A percentile compares a stretch with the other conserved stretches of the same genome.
Evolutionary conservation across 805 yeast species (phyloP).

Genomic region (Yamadazyma insecticola): DNA sequence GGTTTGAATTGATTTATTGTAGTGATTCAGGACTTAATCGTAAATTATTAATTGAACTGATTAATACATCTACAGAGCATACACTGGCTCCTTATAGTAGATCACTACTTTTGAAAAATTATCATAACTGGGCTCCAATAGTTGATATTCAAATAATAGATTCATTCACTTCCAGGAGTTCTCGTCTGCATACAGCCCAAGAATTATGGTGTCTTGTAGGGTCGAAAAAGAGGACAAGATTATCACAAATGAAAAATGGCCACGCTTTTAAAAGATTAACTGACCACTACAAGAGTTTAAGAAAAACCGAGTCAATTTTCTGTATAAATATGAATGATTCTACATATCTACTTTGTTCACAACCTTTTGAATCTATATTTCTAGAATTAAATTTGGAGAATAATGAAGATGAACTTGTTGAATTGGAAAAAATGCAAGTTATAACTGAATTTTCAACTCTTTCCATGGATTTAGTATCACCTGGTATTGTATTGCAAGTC

Average conservation of each 20-base stretch:
- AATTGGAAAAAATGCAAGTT: constrained; percentile 17
- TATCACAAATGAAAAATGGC: constrained; percentile 31
- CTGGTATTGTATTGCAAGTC: constrained; percentile 21
- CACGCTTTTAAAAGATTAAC: constrained; percentile 21
- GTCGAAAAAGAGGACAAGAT: constrained; percentile 25
- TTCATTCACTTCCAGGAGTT: constrained; percentile 14
- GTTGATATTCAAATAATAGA: constrained; percentile 36
- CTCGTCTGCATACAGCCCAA: constrained; percentile 18
- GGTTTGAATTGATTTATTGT: constrained; percentile 29
- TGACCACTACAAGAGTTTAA: constrained; percentile 22
- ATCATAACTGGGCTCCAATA: constrained; percentile 46
- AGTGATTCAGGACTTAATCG: constrained; percentile 39
- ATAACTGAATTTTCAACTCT: constrained; percentile 14
- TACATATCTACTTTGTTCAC: constrained; percentile 28
- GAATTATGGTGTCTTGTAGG: constrained; percentile 44
- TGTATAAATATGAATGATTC: constrained; percentile 13
- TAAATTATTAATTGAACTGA: constrained; percentile 23
- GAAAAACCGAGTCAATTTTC: constrained; percentile 23
- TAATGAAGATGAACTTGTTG: constrained; percentile 18
- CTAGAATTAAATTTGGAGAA: constrained; percentile 24
- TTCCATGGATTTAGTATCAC: constrained; percentile 8
- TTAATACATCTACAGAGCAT: constrained; percentile 14
- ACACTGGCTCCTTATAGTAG: constrained; percentile 14
- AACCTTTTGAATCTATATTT: constrained; percentile 34
- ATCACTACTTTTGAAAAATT: constrained; percentile 22